phyloP scores from a whole-genome alignment of 192 early-diverging fungal genomes.

The Backusella circina region DNA sequence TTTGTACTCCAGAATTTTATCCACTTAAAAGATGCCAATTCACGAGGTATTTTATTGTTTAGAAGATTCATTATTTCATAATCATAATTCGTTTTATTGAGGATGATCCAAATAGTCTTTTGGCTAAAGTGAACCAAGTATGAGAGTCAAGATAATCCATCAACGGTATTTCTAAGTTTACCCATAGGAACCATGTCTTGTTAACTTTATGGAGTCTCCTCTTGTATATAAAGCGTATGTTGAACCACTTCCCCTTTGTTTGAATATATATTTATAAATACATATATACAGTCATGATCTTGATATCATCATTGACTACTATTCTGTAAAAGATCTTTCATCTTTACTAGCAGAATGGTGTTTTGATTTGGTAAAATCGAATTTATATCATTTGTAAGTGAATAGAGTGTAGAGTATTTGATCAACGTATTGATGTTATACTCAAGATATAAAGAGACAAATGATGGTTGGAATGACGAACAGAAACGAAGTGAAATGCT shows the following conservation, averaged over 20 bases:
- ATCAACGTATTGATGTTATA: background rate
- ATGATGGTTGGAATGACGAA: conserved; percentile 61
- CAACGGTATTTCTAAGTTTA: background rate
- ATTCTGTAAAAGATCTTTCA: conserved; percentile 38
- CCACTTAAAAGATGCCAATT: conserved; percentile 16
- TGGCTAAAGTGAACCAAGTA: conserved; percentile 8
- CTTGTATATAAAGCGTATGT: conserved; percentile 21
- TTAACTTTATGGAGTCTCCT: conserved; percentile 7
- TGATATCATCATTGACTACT: conserved; percentile 34
- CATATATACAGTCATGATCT: conserved; percentile 11
- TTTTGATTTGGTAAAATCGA: conserved; percentile 55
- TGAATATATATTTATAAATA: background rate
- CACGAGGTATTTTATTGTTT: conserved; percentile 6
- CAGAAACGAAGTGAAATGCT: conserved; percentile 57
- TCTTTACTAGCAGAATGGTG: conserved; percentile 40
- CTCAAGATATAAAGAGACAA: conserved; percentile 54
- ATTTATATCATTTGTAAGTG: conserved; percentile 57
- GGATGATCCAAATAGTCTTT: background rate
- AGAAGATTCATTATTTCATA: background rate
- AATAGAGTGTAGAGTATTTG: background rate
- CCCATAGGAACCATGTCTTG: conserved; percentile 15
- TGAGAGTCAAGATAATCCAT: too few relatives aligned
- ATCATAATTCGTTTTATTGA: background rate
- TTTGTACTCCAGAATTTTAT: background rate
- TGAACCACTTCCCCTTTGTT: too few relatives aligned